Evolutionary conservation across 768 basidiomycete species (phyloP).

Genomic region (Lactarius indigo): DNA sequence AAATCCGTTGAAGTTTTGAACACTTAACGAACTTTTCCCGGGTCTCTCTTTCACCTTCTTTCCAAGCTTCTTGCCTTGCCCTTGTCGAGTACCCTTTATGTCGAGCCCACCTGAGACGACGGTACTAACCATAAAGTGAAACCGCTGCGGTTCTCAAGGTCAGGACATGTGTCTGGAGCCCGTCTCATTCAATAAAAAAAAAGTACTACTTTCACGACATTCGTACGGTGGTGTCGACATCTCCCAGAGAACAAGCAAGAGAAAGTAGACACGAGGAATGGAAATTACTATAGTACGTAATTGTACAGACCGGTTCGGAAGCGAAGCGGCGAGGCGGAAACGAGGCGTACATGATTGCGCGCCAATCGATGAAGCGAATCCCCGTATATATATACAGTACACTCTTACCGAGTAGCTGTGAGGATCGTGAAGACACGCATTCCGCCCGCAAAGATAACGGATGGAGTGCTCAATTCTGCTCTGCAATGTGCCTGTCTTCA

Average conservation of each 20-base stretch:
- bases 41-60: too few relatives aligned
- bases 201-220: neutral
- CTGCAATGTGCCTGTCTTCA: neutral
- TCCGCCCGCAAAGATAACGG: neutral
- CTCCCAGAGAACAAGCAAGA: neutral
- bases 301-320: neutral
- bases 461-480: neutral
- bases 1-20: neutral
- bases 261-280: neutral
- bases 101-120: too few relatives aligned
- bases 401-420: neutral
- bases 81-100: too few relatives aligned
- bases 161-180: neutral
- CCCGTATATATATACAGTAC: too few relatives aligned
- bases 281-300: neutral
- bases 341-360: neutral
- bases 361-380: neutral
- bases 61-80: too few relatives aligned
- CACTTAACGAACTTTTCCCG: too few relatives aligned
- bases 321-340: neutral
- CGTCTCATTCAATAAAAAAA: neutral
- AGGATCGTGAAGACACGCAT: neutral
- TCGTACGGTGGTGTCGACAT: neutral
- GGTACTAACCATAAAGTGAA: neutral
- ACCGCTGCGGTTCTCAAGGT: neutral